Conservation (phyloP, 2,329 filamentous ascomycete species). For the Sclerotiophoma versabilis region DNA sequence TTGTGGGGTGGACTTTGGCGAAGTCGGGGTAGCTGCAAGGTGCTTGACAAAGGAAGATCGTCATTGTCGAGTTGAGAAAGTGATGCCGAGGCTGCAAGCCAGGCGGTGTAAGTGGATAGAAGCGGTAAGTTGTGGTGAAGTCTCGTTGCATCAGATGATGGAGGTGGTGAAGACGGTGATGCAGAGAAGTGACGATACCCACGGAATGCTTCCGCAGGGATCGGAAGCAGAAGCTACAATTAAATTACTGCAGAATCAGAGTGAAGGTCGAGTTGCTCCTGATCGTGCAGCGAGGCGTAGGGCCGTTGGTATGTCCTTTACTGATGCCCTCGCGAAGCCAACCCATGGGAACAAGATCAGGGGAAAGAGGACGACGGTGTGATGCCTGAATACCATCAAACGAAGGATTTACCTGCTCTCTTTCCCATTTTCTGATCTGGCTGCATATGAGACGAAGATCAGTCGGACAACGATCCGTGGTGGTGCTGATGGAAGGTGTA, state of each 20-base stretch:
- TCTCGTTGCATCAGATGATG: neutral
- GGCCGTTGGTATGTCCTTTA: neutral
- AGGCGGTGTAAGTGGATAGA: neutral
- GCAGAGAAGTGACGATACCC: neutral
- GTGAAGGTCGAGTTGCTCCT: neutral
- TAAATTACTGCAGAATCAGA: too few species aligned
- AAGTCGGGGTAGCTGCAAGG: neutral
- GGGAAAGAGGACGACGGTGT: too few species aligned
- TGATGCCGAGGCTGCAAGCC: neutral
- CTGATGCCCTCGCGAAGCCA: too few species aligned
- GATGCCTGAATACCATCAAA: too few species aligned
- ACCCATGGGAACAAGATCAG: too few species aligned
- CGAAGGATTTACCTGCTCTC: too few species aligned
- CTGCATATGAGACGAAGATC: too few species aligned
- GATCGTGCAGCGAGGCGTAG: neutral
- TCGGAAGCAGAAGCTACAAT: too few species aligned
- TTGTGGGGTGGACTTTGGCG: constrained; percentile 11
- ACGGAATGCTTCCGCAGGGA: neutral
- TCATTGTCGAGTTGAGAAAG: neutral
- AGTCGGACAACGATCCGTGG: too few species aligned
- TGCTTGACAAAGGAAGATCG: neutral
- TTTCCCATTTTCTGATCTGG: too few species aligned
- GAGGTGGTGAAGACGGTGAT: neutral
- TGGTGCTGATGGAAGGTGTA: neutral
- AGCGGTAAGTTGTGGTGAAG: neutral